Conservation (phyloP, 495 filamentous ascomycete species). For the Xeromyces bisporus region DNA sequence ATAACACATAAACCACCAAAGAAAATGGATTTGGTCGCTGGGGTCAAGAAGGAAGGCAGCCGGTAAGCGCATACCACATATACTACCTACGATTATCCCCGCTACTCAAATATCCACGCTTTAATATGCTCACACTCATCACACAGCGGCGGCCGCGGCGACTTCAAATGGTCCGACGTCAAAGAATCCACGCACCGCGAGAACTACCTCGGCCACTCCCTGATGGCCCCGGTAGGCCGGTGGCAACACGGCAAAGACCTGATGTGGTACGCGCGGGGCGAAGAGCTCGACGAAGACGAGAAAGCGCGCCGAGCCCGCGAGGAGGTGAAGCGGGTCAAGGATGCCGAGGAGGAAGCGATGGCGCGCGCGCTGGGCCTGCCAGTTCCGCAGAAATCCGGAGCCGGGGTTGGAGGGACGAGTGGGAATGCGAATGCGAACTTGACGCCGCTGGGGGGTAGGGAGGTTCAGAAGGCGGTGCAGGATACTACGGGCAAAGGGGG, state of each 20-base stretch:
- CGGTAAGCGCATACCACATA: too few relatives aligned
- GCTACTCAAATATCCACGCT: too few relatives aligned
- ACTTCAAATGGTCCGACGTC: conserved; percentile 95
- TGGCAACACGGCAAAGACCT: conserved; percentile 89
- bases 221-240: conserved; percentile 89
- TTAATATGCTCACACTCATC: too few relatives aligned
- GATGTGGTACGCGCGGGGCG: conserved; percentile 70
- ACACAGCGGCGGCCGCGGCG: conserved; percentile 65
- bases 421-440: conserved; percentile 24
- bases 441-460: conserved; percentile 19
- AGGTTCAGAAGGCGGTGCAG: conserved; percentile 13
- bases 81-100: too few relatives aligned
- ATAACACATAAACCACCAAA: too few relatives aligned
- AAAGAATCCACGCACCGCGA: conserved; percentile 74
- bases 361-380: conserved; percentile 65
- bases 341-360: conserved; percentile 84
- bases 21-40: conserved; percentile 83
- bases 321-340: conserved; percentile 68
- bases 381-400: conserved; percentile 30
- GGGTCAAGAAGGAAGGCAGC: conserved; percentile 83
- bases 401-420: too few relatives aligned
- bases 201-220: conserved; percentile 90
- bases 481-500: conserved; percentile 16
- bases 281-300: conserved; percentile 41
- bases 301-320: conserved; percentile 44